Evolutionary conservation across 768 basidiomycete species (phyloP), one percentile per base, ranked within the genome.

Genomic region (Trametes maxima): DNA sequence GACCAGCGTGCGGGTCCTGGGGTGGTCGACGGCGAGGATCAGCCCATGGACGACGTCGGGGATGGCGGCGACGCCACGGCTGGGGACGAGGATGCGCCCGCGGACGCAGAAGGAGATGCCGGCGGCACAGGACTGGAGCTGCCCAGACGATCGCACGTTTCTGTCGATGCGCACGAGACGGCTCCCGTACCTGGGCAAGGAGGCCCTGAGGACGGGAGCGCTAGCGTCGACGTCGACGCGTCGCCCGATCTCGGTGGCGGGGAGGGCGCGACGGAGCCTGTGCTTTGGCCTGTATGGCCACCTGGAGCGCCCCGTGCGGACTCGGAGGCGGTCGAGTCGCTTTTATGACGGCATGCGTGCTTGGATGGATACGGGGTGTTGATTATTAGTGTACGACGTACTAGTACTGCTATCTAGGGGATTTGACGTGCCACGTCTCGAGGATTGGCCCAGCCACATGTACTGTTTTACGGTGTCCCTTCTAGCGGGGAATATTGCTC

Each of bases 211-310:
- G 44, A 13, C 19, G 45, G 8, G 19, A 13, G 12, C 19, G 12
- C 6, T 22, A 6, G 21, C 10, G 45, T 22, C 12, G 45, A 46
- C 45, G 25, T 5, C 25, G 42, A 5, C 16, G 7, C 42, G 40
- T 11, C 53, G 53, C 40, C 40, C 52, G 52, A 53, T 53, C 52
- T 14, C 28, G 52, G 24, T 44, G 53, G 25, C 16, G 24, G 24
- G 25, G 53, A 14, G 5, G 21, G 22, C 21, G 19, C 40, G 24
- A 39, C 19, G 17, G 16, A 47, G 21, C 39, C 6, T 53, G 13
- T 39, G 19, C 48, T 47, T 28, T 58, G 57, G 57, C 57, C 57
- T 16, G 47, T 50, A 3, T 58, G 57, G 57, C 57, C 57, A 39
- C 57, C 57, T 2, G 33, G 35, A 8, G 21, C 37, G 19, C 52